These are phyloP conservation scores for Taphrina betulina DNA, from an alignment of 1,139 yeast genomes.

Conservation along the genomic window DNA sequence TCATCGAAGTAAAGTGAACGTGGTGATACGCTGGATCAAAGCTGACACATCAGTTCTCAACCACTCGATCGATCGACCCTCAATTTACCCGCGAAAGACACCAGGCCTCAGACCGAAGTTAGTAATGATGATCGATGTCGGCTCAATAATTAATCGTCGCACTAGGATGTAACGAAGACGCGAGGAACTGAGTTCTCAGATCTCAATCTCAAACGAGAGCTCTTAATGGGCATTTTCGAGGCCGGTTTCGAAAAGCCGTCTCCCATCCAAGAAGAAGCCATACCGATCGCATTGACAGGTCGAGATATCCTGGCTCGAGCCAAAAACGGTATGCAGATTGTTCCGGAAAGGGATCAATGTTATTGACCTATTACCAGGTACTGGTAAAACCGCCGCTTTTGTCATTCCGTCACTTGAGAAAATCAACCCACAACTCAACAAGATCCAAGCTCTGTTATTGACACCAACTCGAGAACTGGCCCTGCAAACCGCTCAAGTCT, in stretches of 20 bases:
- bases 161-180: conserved; percentile 76
- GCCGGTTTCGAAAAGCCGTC: conserved; percentile 99
- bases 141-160: neutral
- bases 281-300: conserved; percentile 93
- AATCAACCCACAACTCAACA: conserved; percentile 75
- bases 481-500: conserved; percentile 95
- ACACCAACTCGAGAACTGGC: conserved; percentile 96
- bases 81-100: conserved; percentile 32
- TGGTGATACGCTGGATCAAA: too few relatives aligned
- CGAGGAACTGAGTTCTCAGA: conserved; percentile 92
- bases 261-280: conserved; percentile 96
- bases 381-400: conserved; percentile 97
- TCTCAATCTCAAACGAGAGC: conserved; percentile 53
- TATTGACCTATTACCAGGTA: conserved; percentile 41
- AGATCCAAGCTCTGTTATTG: conserved; percentile 83
- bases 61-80: conserved; percentile 21
- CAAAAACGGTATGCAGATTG: conserved; percentile 68
- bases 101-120: conserved; percentile 34
- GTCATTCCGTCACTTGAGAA: conserved; percentile 83
- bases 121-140: neutral
- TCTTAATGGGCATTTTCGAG: conserved; percentile 96
- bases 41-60: conserved; percentile 5
- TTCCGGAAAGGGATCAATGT: neutral
- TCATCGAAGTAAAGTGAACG: neutral
- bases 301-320: conserved; percentile 97